Base-by-base conservation (phyloP, 176 grass and related monocot genomes). In the Microstegium vimineum region DNA sequence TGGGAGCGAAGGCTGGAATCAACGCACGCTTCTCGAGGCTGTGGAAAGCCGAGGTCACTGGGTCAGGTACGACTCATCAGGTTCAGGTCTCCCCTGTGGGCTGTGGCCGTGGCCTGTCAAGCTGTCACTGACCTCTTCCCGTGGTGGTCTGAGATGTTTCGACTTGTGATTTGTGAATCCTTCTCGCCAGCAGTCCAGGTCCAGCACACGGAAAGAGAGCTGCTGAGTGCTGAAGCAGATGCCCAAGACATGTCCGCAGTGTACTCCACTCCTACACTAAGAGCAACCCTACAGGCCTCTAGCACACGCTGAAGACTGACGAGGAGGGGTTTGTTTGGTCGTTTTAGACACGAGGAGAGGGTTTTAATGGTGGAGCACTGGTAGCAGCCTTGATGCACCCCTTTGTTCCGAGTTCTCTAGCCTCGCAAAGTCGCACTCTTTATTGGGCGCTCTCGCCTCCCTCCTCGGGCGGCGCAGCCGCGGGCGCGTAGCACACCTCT, bases 401-500 rank as follows among this genome's bases (percentile, higher is more conserved):
- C 75, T 28, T 42, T 65, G 60, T 81, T n/a, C n/a, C n/a, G n/a
- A n/a, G n/a, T n/a, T 66, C 35, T 70, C 23, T 67, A 27, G 23
- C 42, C 34, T 64, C 60, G 33, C 70, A 8, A 32, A 73, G 70
- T 73, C 70, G 70, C 41, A 10, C 13, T 71, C 73, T 84, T 87
- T 83, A 82, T 77, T 82, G 64, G 51, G 56, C 62, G 42, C 65
- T 69, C 46, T 37, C 8, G 10, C 15, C 42, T 72, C 69, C 69
- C 59, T 52, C 56, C 60, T 52, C 62, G 74, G 20, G 70, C 78
- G 32, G 62, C 71, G 78, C 77, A 27, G 65, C 62, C n/a, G 74
- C 86, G 20, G 40, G 64, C 82, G 75, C 69, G 61, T 69, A 66
- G 72, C 54, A 72, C 83, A 57, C 78, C 0, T 78, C 63, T n/a